These are phyloP conservation scores for Metarhizium anisopliae DNA, from an alignment of 2,329 filamentous ascomycete genomes.

Conservation along the genomic window DNA sequence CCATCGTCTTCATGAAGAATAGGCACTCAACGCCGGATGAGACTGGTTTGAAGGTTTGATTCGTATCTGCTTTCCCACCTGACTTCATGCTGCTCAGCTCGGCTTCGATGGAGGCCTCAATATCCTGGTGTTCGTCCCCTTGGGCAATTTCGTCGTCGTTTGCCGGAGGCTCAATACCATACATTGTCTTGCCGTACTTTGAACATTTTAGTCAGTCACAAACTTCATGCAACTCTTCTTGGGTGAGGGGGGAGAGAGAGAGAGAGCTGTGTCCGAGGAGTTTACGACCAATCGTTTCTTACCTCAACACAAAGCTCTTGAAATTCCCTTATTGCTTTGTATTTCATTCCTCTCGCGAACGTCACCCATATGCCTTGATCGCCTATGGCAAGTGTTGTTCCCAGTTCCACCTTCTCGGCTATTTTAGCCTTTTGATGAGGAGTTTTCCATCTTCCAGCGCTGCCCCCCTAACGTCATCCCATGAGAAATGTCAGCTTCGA, in stretches of 20 bases:
- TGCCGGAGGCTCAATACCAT: slow-evolving; percentile 36
- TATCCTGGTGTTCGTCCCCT: slow-evolving; percentile 47
- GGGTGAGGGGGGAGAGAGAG: background rate
- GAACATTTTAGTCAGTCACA: background rate
- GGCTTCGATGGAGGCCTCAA: slow-evolving; percentile 62
- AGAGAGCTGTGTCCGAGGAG: background rate
- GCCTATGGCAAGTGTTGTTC: slow-evolving; percentile 50
- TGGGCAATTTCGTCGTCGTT: slow-evolving; percentile 25
- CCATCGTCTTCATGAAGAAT: slow-evolving; percentile 49
- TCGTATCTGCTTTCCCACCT: slow-evolving; percentile 28
- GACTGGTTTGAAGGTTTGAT: slow-evolving; percentile 42
- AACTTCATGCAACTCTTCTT: background rate
- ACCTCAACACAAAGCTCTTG: slow-evolving; percentile 58
- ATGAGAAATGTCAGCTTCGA: background rate
- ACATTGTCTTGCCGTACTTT: slow-evolving; percentile 58
- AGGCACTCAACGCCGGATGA: slow-evolving; percentile 52
- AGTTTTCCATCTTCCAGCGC: slow-evolving; percentile 51
- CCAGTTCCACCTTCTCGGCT: slow-evolving; percentile 30
- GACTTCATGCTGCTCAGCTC: slow-evolving; percentile 58
- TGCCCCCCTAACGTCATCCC: slow-evolving; percentile 32
- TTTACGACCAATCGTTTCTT: slow-evolving; percentile 11
- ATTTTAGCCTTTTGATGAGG: slow-evolving; percentile 46
- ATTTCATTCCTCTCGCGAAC: slow-evolving; percentile 63
- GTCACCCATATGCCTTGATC: slow-evolving; percentile 73
- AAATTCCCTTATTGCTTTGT: slow-evolving; percentile 60